Evolutionary conservation across 2,329 filamentous ascomycete species (phyloP), one percentile per base, ranked within the genome.

Genomic region (Trichoderma harzianum): DNA sequence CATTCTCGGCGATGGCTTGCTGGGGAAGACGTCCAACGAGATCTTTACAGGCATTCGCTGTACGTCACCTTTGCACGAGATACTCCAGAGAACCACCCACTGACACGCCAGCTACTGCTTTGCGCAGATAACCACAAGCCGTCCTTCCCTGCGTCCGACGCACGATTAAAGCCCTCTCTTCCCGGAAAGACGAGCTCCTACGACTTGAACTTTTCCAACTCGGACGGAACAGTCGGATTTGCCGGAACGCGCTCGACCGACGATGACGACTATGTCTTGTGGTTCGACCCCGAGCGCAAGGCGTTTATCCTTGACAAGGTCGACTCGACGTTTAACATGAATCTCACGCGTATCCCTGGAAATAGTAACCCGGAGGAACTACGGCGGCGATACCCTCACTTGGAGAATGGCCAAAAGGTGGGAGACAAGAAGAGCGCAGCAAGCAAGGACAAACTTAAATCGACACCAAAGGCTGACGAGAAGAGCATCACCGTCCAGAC

Each of bases 251-350:
- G 90, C 67, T 86, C 86, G 69, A 86, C 84, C 28, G 85, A 86
- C 72, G 84, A 87, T 71, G 84, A 83, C 70, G 86, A 90, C 78
- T 91, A 88, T 77, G 87, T 91, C 47, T 86, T 97, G 66, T 88
- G 95, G 72, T 96, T 95, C 78, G 93, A 97, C 80, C 86, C 91
- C 10, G 84, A 86, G 21, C 90, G 89, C 67, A 90, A 95, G 77
- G 91, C 88, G 70, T 96, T 96, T 75, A 90, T 96, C 32, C 86
- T 98, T 69, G 94, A 98, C 83, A 90, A 90, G 66, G 85, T 98
- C 69, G 89, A 93, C 78, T 92, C 91, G n/a, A 90, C 91, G 51
- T 92, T 97, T 82, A 91, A 93, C 77, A 95, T 97, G 91, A 98
- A 97, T 80, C 83, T 97, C 69, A 90, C 88, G 67, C 89, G 87